A percentile compares a stretch with the other conserved stretches of the same genome.
phyloP scores from a whole-genome alignment of 2,329 filamentous ascomycete species.

The Aureobasidium mangrovei region DNA sequence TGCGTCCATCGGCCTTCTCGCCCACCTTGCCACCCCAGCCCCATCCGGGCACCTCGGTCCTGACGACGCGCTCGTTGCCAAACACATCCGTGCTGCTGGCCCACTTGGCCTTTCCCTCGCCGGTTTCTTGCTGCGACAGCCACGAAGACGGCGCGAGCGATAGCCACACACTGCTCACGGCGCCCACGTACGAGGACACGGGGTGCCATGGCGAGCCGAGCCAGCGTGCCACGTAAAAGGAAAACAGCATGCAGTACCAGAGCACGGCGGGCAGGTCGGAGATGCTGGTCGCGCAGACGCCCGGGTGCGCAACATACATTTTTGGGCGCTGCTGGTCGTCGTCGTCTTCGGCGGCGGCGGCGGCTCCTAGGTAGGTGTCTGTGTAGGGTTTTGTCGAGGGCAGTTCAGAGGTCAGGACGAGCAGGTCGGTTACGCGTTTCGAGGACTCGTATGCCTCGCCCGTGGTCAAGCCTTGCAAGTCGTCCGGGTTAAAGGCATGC shows the following conservation, averaged over 20 bases:
- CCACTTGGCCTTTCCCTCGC: constrained; percentile 65
- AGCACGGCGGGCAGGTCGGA: constrained; percentile 65
- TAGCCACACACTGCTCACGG: constrained; percentile 68
- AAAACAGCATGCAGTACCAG: constrained; percentile 56
- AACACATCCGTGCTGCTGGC: constrained; percentile 59
- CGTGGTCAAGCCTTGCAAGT: constrained; percentile 65
- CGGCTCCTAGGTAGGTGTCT: constrained; percentile 43
- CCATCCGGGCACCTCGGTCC: constrained; percentile 82
- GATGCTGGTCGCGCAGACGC: constrained; percentile 74
- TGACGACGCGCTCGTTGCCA: constrained; percentile 55
- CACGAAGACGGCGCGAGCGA: constrained; percentile 57
- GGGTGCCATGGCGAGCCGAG: constrained; percentile 85
- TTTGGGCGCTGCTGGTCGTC: constrained; percentile 40
- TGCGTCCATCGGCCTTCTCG: constrained; percentile 35
- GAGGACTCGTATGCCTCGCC: constrained; percentile 68
- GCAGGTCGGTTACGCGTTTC: constrained; percentile 78
- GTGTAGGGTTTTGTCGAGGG: constrained; percentile 54
- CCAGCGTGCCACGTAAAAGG: constrained; percentile 64
- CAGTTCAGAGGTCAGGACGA: constrained; percentile 64
- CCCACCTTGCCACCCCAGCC: constrained; percentile 52
- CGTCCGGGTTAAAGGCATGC: constrained; percentile 51
- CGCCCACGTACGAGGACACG: constrained; percentile 65
- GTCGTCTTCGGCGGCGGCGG: constrained; percentile 16
- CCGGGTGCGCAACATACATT: constrained; percentile 77
- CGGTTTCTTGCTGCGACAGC: constrained; percentile 47